Evolutionary conservation across 2,329 filamentous ascomycete genomes (phyloP), one percentile per base, ranked within the genome.

Genomic region (Xylariaceae sp.): DNA sequence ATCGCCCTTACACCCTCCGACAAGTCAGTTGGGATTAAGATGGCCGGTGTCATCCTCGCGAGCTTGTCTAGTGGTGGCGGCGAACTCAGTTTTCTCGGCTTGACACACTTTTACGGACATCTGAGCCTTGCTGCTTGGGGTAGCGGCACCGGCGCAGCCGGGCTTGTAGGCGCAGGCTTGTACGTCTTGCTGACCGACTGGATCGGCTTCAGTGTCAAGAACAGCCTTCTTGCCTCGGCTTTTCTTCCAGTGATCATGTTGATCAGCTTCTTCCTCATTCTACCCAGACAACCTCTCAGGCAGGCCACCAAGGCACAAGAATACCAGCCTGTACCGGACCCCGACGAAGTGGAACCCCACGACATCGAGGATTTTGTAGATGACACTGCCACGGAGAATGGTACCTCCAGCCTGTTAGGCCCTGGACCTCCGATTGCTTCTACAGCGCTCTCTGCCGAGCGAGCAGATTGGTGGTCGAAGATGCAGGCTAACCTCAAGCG

Each of bases 51-150:
- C 15, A 80, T 90, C 36, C 72, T 97, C 42, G 90, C 91, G 1
- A 95, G 89, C 61, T 69, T 97, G 44, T 89, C 88, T 59, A 90
- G 86, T 54, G 94, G 94, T 14, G 88, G 80, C 15, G 94, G 94
- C 31, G 94, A 97, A 72, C 75, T 96, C 51, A 95, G 87, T 68
- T 96, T 97, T 64, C 73, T 99, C 6, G 87, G 90, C 1, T 71
- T 99, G 62, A 95, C 92, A 12, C 92, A 97, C 66, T 96, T 87
- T 72, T 97, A 97, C 62, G 94, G 92, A 0, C 85, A 83, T 9
- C 86, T 89, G 68, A 90, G 89, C 59, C 77, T 97, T 15, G 91
- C 91, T 0, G 86, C 89, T 33, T 99, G 94, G 94, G 88, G 90
- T 0, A 92, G 87, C 56, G 92, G 92, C 0, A 96, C 92, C 0